Base-by-base conservation (phyloP, 1,284 basidiomycete genomes). In the Coniferiporia sulphurascens region DNA sequence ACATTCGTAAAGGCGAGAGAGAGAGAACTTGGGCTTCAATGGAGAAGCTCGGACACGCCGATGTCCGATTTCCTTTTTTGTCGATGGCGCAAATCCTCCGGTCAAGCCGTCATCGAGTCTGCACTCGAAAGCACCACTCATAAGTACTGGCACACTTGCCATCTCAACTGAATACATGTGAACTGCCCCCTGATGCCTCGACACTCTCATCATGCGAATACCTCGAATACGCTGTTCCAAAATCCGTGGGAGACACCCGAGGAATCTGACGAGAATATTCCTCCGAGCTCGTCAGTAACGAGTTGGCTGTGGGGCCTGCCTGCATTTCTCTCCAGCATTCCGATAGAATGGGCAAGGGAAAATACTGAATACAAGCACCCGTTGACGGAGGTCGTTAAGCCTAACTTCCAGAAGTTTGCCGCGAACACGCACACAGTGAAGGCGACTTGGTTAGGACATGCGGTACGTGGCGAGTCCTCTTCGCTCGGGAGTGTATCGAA, bases 371-470 rank as follows among this genome's bases (percentile, higher is more conserved):
- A 62, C 51, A 49, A 36, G 3, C 52, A 54, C 12, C 32, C 48
- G 9, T 63, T 53, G 5, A 56, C 65, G 35, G 60, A 64, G 50
- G 65, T 68, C 35, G 58, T 70, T 21, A 62, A 61, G 48, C 70
- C 69, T 1, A 62, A 69, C 48, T 70, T 69, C 62, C 62, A 63
- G 3, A 35, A 32, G 10, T 21, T 41, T 13, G 43, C 19, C 2
- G 48, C 59, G 2, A 63, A 63, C 21, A 34, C 55, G 35, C 63
- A 60, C 4, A 54, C 52, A 12, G 32, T 73, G 15, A 69, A 69
- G 48, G 71, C 67, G 27, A 71, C 69, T 0, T 73, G 71, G 72
- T 58, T 73, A 0, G 72, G 72, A 34, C 72, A 73, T 59, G 70
- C 72, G 9, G 72, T 73, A 22, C 32, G 72, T 61, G 15, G 38